Evolutionary conservation across 2,329 filamentous ascomycete genomes (phyloP).

Genomic region (Hortaea werneckii): DNA sequence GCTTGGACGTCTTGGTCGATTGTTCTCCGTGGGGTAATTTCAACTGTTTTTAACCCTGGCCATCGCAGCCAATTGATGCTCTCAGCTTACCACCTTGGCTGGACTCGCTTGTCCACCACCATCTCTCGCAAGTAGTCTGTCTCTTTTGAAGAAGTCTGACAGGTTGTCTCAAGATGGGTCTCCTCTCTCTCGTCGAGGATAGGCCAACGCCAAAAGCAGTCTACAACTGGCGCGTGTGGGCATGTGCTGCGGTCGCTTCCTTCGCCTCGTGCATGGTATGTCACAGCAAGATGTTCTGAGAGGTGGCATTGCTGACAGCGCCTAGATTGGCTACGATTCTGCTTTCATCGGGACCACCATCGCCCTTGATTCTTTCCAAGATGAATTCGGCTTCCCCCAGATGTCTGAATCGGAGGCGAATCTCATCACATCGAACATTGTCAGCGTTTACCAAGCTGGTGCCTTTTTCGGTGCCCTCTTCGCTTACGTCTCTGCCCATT

Average conservation of each 20-base stretch:
- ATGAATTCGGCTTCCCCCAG: conserved; percentile 54
- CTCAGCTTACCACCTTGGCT: too few species aligned
- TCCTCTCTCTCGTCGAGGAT: conserved; percentile 28
- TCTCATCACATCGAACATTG: conserved; percentile 62
- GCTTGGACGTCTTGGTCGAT: too few species aligned
- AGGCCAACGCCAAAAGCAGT: conserved; percentile 47
- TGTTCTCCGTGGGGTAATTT: too few species aligned
- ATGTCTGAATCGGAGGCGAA: conserved; percentile 42
- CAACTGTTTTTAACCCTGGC: too few species aligned
- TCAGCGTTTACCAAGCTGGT: conserved; percentile 65
- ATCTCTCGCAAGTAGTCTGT: too few species aligned
- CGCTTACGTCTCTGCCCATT: conserved; percentile 57
- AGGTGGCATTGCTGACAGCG: neutral
- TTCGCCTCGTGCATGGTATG: conserved; percentile 48
- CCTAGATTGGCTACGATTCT: conserved; percentile 20
- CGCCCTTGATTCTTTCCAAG: conserved; percentile 56
- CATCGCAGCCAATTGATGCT: too few species aligned
- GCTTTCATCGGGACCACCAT: conserved; percentile 71
- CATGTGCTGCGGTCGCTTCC: conserved; percentile 44
- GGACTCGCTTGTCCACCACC: too few species aligned
- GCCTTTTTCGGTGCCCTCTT: conserved; percentile 72
- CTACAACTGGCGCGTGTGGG: conserved; percentile 52
- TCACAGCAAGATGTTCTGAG: neutral
- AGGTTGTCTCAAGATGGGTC: conserved; percentile 20
- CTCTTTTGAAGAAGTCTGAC: too few species aligned